Evolutionary conservation across 768 basidiomycete species (phyloP).

Genomic region (Naematelia aurantialba): DNA sequence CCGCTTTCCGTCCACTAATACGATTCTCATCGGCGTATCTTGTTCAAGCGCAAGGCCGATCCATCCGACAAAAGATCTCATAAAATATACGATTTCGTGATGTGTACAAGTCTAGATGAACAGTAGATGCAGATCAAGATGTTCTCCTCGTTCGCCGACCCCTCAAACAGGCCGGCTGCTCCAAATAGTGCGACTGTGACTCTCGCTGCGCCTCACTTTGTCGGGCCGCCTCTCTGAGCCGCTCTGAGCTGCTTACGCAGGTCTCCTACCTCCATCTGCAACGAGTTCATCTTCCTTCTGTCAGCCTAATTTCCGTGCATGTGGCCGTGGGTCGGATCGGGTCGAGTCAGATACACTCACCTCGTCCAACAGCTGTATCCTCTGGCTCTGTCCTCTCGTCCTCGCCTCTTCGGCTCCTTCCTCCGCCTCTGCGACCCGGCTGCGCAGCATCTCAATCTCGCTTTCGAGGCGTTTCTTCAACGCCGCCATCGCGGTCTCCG

Average conservation of each 20-base stretch:
- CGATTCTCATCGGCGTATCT: too few relatives aligned
- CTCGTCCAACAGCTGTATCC: constrained; percentile 81
- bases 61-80: too few relatives aligned
- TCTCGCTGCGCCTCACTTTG: constrained; percentile 7
- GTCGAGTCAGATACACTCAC: constrained; percentile 53
- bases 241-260: constrained; percentile 40
- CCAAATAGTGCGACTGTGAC: not conserved
- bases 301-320: constrained; percentile 10
- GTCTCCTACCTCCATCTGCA: constrained; percentile 45
- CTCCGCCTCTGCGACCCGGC: constrained; percentile 61
- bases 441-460: constrained; percentile 59
- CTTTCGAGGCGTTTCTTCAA: constrained; percentile 56
- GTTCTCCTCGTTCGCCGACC: too few relatives aligned
- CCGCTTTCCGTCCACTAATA: too few relatives aligned
- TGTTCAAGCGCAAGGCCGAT: too few relatives aligned
- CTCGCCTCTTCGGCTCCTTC: constrained; percentile 58
- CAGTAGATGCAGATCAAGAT: too few relatives aligned
- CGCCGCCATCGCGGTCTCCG: constrained; percentile 53
- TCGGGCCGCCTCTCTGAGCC: constrained; percentile 8
- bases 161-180: too few relatives aligned
- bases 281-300: constrained; percentile 38
- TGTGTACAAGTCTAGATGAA: too few relatives aligned
- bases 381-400: constrained; percentile 77
- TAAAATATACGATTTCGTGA: too few relatives aligned
- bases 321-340: not conserved